Evolutionary conservation across 768 basidiomycete genomes (phyloP), one percentile per base, ranked within the genome.

Genomic region (Pleurotus tuber-regium): DNA sequence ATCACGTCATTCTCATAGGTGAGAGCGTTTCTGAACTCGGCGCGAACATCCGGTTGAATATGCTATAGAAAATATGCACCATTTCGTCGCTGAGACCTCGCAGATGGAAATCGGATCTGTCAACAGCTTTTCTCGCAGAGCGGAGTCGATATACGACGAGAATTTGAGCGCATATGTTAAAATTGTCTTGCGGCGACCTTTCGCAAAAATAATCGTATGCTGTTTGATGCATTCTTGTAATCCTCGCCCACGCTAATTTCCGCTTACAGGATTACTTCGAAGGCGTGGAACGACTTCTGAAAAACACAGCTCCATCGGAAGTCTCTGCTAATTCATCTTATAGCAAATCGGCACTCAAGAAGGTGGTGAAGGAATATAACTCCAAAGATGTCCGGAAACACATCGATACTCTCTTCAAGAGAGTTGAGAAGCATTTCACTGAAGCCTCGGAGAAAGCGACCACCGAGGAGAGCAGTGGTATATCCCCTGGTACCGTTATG

Each of bases 391-490:
- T 98, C 10, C 86, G 90, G 30, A 96, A 96, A 65, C 78, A 89
- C 54, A 73, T 96, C 46, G 96, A 98, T 50, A 80, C 80, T 6
- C 75, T 98, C 30, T 87, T 86, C 68, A 91, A 91, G 63, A 84
- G 96, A 8, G 91, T 98, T 24, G 92, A 96, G 68, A 98, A 98
- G 67, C 96, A 98, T 63, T 98, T 97, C 61, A 86, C 86, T 4
- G 91, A 94, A 60, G 82, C 82, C 1, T 84, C 86, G 8, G 87
- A 86, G 55, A 86, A 82, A 57, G 63, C 78, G 3, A 79, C 78
- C 16, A 75, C 71, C 3, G 82, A 86, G 53, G 82, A 84, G 50
- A 72, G 3, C 23, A 47, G 71, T 54, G 76, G 75, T 29, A 80
- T 82, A 52, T 68, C 78, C 2, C 71, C 81, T 23, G 82, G 82